phyloP scores from a whole-genome alignment of 495 filamentous ascomycete species.

The Tuber brumale region DNA sequence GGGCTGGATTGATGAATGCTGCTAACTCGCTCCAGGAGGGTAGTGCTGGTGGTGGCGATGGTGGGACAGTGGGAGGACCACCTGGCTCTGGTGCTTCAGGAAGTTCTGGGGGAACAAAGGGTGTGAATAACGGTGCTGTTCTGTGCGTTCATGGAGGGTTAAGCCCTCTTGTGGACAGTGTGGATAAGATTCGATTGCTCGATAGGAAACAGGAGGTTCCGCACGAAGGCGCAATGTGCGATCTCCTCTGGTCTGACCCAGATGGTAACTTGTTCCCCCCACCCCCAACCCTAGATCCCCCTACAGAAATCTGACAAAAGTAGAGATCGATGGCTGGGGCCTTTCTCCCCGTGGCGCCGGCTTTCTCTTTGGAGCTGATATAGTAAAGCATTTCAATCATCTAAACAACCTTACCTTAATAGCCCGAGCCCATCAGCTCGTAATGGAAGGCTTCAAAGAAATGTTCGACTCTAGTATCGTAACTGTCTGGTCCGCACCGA shows the following conservation, averaged over 20 bases:
- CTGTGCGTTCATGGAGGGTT: slow-evolving; percentile 94
- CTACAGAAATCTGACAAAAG: neutral
- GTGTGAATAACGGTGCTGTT: slow-evolving; percentile 69
- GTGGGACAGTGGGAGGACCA: slow-evolving; percentile 48
- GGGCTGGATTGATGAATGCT: slow-evolving; percentile 18
- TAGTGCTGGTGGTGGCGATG: neutral
- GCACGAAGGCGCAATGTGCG: slow-evolving; percentile 98
- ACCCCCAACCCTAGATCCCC: neutral
- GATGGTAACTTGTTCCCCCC: slow-evolving; percentile 46
- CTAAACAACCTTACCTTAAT: slow-evolving; percentile 85
- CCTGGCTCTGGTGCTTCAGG: slow-evolving; percentile 73
- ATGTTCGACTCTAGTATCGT: slow-evolving; percentile 96
- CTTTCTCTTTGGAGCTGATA: slow-evolving; percentile 93
- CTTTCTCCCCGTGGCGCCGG: slow-evolving; percentile 89
- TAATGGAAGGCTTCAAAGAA: slow-evolving; percentile 99
- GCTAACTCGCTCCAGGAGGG: slow-evolving; percentile 15
- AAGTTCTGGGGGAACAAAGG: slow-evolving; percentile 56
- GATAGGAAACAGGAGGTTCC: slow-evolving; percentile 98
- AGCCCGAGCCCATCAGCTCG: slow-evolving; percentile 90
- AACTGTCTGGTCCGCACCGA: slow-evolving; percentile 94
- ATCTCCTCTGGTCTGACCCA: slow-evolving; percentile 94
- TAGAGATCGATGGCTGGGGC: slow-evolving; percentile 94
- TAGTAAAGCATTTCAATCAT: slow-evolving; percentile 93
- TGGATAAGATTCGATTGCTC: slow-evolving; percentile 91
- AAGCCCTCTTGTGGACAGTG: slow-evolving; percentile 80